These are phyloP conservation scores for Amoeboradix gromovi DNA, from an alignment of 371 early-diverging fungal species.

Conservation along the genomic window DNA sequence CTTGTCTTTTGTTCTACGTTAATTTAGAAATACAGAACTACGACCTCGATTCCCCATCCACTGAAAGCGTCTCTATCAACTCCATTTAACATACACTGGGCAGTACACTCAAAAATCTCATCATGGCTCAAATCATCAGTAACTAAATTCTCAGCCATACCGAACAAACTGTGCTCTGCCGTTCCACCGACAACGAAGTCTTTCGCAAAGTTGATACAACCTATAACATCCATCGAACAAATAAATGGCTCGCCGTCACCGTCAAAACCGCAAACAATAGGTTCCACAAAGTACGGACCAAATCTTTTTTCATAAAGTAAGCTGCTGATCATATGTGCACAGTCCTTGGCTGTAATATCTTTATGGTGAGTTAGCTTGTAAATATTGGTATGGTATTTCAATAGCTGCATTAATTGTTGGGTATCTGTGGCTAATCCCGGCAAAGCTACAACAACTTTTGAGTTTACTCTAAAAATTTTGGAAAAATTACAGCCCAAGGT, in stretches of 20 bases:
- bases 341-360: conserved; percentile 77
- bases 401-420: conserved; percentile 28
- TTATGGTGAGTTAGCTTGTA: conserved; percentile 88
- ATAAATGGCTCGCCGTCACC: conserved; percentile 51
- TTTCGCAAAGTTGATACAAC: conserved; percentile 73
- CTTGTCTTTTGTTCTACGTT: background rate
- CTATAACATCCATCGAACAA: conserved; percentile 86
- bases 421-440: conserved; percentile 93
- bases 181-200: conserved; percentile 95
- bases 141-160: conserved; percentile 55
- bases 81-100: conserved; percentile 85
- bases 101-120: conserved; percentile 85
- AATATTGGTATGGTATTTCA: conserved; percentile 83
- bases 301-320: conserved; percentile 89
- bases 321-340: conserved; percentile 80
- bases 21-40: conserved; percentile 36
- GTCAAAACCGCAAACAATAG: conserved; percentile 83
- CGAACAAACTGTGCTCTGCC: conserved; percentile 60
- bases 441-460: conserved; percentile 62
- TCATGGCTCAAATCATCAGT: conserved; percentile 41
- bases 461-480: conserved; percentile 66
- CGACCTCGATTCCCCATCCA: conserved; percentile 96
- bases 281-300: conserved; percentile 83
- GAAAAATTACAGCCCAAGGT: conserved; percentile 74
- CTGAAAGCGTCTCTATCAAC: conserved; percentile 90